A percentile compares a stretch with the other conserved stretches of the same genome.
phyloP scores from a whole-genome alignment of 2,329 filamentous ascomycete genomes.

The Xylariaceae sp. region DNA sequence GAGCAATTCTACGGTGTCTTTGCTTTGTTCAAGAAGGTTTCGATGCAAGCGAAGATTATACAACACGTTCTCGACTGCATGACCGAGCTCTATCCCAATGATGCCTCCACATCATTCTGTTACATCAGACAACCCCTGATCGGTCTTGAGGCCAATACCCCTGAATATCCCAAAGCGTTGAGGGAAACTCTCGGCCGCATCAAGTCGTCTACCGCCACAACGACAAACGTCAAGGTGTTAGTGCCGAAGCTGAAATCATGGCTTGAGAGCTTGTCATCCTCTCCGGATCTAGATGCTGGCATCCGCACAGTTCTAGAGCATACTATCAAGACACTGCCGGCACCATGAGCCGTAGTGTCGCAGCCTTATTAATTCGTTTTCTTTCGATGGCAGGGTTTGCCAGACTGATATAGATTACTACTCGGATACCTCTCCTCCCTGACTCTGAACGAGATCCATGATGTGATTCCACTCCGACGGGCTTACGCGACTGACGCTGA shows the following conservation, averaged over 20 bases:
- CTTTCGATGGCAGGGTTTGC: not conserved
- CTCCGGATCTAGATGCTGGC: constrained; percentile 49
- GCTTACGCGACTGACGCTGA: constrained; percentile 72
- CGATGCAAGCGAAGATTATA: constrained; percentile 61
- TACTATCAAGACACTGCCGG: constrained; percentile 34
- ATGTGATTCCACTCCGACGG: constrained; percentile 61
- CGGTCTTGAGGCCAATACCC: constrained; percentile 56
- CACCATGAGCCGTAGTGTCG: constrained; percentile 2
- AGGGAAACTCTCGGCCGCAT: constrained; percentile 60
- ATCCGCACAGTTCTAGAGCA: constrained; percentile 52
- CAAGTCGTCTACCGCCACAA: constrained; percentile 43
- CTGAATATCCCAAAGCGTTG: constrained; percentile 68
- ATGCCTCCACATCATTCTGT: constrained; percentile 62
- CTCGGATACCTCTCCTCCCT: constrained; percentile 25
- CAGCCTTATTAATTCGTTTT: not conserved
- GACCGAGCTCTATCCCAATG: constrained; percentile 52
- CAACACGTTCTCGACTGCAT: constrained; percentile 68
- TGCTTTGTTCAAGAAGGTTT: constrained; percentile 60
- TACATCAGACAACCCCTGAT: constrained; percentile 66
- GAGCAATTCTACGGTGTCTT: constrained; percentile 79
- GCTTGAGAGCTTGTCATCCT: constrained; percentile 48
- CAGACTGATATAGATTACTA: not conserved
- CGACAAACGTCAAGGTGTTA: constrained; percentile 43
- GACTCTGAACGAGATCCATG: constrained; percentile 44
- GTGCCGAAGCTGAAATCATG: constrained; percentile 47